Base-by-base conservation (phyloP, 1,139 yeast species). In the Saccharomyces hybrid region DNA sequence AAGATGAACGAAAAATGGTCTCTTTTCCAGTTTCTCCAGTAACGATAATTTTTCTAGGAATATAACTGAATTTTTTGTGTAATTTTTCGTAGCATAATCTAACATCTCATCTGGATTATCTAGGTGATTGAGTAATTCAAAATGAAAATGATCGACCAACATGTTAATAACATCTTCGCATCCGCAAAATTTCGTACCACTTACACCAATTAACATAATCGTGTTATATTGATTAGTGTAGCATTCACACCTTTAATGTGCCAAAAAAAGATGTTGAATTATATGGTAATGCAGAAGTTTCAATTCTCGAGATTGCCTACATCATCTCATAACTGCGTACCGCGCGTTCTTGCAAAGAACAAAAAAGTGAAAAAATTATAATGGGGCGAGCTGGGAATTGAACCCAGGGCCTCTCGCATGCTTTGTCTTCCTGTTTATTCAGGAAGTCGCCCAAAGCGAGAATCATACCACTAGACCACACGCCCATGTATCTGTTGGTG, bases 1-100 rank as follows among this genome's bases (percentile, higher is more conserved):
- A 2, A 93, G 67, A 63, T 90, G 96, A 31, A 90, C 76, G 65
- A 91, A 89, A 67, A 89, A 93, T 0, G 99, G 98, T 56, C 97
- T 74, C 60, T 86, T 84, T 49, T 79, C 74, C 6, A 90, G 72
- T 16, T 71, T 72, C 1, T 78, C 76, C 38, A 88, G 74, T 54
- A 78, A 72, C 0, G 68, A 69, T 4, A 78, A 60, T 26, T 74
- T 73, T 11, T 73, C 69, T 57, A 82, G 81, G 0, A 79, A 70
- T 5, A 87, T 68, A 3, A 89, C 95, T 65, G 75, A 84, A 61
- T 85, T 73, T 13, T 77, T 73, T 38, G 76, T 73, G 95, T 97
- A 93, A 58, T 83, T 76, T 29, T 72, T 67, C 0, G 98, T 91
- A 19, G 82, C 91, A 65, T 75, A 80, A 14, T 81, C 81, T 7